Base-by-base conservation (phyloP, 805 yeast species). In the Tetrapisispora taiwanensis region DNA sequence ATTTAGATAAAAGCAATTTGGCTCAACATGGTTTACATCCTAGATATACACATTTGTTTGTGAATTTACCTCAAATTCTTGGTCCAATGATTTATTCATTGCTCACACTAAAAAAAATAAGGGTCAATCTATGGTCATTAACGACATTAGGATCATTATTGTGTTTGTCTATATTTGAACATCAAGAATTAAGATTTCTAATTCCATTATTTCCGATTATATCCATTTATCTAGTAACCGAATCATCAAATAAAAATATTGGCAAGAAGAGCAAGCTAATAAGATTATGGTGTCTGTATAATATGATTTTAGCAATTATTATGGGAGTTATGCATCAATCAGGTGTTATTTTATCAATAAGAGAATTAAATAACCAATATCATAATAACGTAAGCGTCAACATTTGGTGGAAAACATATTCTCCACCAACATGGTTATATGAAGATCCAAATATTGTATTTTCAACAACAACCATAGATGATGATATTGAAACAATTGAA, bases 351-450 rank as follows among this genome's bases (percentile, higher is more conserved):
- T 81, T 85, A 0, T 81, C 84, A 0, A 65, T 84, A 32, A 58
- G 17, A 47, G 53, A 3, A 42, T 51, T 18, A 49, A 64, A 3
- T 15, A 36, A 33, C 10, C 20, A 15, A n/a, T 40, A 40, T 12
- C 15, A 30, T 4, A 4, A 22, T 1, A 19, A 44, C 6, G 43
- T 60, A 3, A 63, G 71, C 0, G 66, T 76, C 0, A 73, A 76
- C 30, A 56, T 90, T 5, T 90, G 95, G 87, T 90, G 97, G 97
- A 79, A 87, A 60, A 87, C 96, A 0, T 92, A 90, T 54, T 75
- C 86, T 4, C 97, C 97, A 0, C 97, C 98, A 3, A 74, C 86
- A 4, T 92, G 95, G 95, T 60, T 90, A 45, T 65, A 82, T 39
- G 58, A 60, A 22, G 56, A 58, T 36, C 5, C 45, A 0, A 47